A percentile compares a stretch with the other conserved stretches of the same genome.
Evolutionary conservation across 495 filamentous ascomycete genomes (phyloP).

Genomic region (Antarctomyces pellizariae): DNA sequence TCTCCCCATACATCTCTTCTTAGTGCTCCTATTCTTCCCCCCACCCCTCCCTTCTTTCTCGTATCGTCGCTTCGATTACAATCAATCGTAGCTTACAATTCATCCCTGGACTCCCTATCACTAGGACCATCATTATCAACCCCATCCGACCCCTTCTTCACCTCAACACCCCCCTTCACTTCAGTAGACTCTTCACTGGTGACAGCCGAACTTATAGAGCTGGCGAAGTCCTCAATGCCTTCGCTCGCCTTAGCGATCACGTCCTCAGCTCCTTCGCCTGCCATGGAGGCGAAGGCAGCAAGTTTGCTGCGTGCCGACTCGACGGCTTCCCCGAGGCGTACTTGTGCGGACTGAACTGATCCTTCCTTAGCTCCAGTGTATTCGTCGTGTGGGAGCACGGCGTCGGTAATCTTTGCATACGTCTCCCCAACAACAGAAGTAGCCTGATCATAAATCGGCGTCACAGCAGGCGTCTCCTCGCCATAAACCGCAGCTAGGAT

Average conservation of each 20-base stretch:
- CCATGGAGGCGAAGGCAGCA: constrained; percentile 8
- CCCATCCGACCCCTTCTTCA: no score
- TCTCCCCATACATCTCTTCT: no score
- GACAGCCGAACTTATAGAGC: constrained; percentile 8
- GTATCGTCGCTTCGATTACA: no score
- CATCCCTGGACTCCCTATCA: no score
- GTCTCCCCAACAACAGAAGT: constrained; percentile 21
- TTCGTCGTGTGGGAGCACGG: constrained; percentile 9
- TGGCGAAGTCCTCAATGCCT: constrained; percentile 12
- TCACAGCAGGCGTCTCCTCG: constrained; percentile 8
- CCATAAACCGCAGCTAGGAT: constrained; percentile 33
- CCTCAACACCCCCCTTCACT: no score
- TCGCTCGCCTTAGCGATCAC: constrained; percentile 9
- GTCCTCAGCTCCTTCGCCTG: constrained; percentile 9
- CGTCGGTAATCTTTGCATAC: constrained; percentile 7
- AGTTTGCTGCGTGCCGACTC: constrained; percentile 9
- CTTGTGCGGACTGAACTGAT: constrained; percentile 13
- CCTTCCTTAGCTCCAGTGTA: constrained; percentile 12
- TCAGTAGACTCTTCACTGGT: no score
- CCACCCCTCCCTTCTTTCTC: no score
- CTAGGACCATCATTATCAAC: no score
- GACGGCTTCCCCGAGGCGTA: constrained; percentile 7
- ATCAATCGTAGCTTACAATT: no score
- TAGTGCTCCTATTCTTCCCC: no score
- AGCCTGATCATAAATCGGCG: constrained; percentile 17